Evolutionary conservation across 305 asterid genomes (phyloP).

Genomic region (Fraxinus angustifolia): DNA sequence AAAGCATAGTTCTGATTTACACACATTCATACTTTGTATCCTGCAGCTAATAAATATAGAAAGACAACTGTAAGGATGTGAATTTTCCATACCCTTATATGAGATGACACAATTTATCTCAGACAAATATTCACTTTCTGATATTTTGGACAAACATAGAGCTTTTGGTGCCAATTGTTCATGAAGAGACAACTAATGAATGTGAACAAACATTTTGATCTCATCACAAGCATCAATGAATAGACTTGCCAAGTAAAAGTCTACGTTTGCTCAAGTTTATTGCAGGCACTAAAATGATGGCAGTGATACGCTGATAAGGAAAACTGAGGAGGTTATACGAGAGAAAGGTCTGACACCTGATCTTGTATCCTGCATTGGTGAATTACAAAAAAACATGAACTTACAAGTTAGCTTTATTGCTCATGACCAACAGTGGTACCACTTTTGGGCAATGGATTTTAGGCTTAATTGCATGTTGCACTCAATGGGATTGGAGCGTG

Average conservation of each 20-base stretch:
- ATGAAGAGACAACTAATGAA: not conserved
- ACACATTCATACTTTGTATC: not conserved
- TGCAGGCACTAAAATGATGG: constrained; percentile 2
- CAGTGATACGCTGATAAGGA: not conserved
- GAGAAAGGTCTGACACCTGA: not conserved
- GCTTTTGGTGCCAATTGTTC: not conserved
- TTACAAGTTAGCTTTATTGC: not conserved
- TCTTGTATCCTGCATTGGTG: not conserved
- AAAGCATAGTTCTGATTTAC: not conserved
- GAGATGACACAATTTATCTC: constrained; percentile 3
- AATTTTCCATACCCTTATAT: not conserved
- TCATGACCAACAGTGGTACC: not conserved
- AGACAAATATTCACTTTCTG: not conserved
- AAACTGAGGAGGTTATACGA: not conserved
- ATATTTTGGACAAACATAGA: not conserved
- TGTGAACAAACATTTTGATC: not conserved
- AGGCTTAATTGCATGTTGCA: not conserved
- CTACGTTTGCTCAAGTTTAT: not conserved
- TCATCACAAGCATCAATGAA: not conserved
- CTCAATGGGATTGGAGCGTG: not conserved
- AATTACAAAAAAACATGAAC: not conserved
- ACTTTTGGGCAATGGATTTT: not conserved
- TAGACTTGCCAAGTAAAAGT: not conserved
- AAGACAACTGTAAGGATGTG: constrained; percentile 1
- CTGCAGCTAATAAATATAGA: not conserved